Evolutionary conservation across 2,329 filamentous ascomycete genomes (phyloP).

Genomic region (Paecilomyces sp.): DNA sequence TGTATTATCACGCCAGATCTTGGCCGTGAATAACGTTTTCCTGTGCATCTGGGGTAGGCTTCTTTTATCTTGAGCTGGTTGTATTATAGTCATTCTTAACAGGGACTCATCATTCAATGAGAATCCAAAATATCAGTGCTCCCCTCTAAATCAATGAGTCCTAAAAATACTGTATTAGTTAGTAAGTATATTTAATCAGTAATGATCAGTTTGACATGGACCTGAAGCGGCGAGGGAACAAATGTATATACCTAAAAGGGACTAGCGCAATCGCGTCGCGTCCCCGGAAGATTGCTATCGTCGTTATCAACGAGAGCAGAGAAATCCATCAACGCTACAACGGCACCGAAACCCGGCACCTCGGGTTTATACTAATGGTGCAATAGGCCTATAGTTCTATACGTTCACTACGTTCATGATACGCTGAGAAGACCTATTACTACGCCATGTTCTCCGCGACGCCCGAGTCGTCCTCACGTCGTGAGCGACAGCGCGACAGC

Average conservation of each 20-base stretch:
- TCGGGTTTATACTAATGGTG: neutral
- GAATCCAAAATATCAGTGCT: neutral
- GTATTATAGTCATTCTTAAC: neutral
- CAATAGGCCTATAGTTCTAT: neutral
- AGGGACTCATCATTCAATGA: neutral
- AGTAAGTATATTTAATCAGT: neutral
- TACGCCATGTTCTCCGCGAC: slow-evolving; percentile 7
- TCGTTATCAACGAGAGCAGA: slow-evolving; percentile 4
- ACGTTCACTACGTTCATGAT: neutral
- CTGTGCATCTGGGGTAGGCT: neutral
- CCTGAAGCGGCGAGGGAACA: neutral
- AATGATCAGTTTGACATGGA: neutral
- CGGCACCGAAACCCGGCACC: neutral
- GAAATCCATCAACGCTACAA: neutral
- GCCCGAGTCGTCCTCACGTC: neutral
- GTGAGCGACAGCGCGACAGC: slow-evolving; percentile 1
- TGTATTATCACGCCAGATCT: neutral
- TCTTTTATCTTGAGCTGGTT: neutral
- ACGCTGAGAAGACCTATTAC: neutral
- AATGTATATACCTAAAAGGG: neutral
- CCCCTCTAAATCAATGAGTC: neutral
- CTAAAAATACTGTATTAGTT: neutral
- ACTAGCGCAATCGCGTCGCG: slow-evolving; percentile 18
- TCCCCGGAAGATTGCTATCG: neutral
- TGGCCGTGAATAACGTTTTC: neutral